A percentile compares a stretch with the other conserved stretches of the same genome.
Evolutionary conservation across 2,329 filamentous ascomycete genomes (phyloP).

Genomic region (Pseudogymnoascus verrucosus): DNA sequence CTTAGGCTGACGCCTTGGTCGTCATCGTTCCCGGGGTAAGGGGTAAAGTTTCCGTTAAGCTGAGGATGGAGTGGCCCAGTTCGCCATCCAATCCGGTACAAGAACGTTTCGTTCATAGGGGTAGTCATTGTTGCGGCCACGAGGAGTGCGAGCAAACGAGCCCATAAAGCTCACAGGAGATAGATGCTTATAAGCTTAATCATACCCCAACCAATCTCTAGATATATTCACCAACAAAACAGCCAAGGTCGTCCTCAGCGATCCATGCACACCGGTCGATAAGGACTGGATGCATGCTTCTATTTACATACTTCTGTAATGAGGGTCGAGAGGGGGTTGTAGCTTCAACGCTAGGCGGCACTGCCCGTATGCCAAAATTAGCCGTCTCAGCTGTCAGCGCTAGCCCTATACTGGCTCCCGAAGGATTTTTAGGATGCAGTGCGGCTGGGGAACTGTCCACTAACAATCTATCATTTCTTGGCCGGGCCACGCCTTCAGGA

Average conservation of each 20-base stretch:
- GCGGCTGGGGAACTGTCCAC: neutral
- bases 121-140: neutral
- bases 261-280: neutral
- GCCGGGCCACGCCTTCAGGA: neutral
- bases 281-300: neutral
- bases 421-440: neutral
- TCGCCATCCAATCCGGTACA: too few relatives aligned
- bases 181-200: neutral
- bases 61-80: too few relatives aligned
- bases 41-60: too few relatives aligned
- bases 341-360: neutral
- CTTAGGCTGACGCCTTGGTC: neutral
- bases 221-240: neutral
- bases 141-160: too few relatives aligned
- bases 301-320: neutral
- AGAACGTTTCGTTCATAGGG: too few relatives aligned
- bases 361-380: conserved; percentile 6
- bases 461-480: neutral
- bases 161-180: neutral
- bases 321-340: neutral
- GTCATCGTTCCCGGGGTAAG: too few relatives aligned
- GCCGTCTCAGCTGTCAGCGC: neutral
- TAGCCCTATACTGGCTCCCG: neutral
- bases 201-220: neutral
- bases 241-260: neutral